Evolutionary conservation across 352 stramenopile species (phyloP).

Genomic region (Phytopythium mirpurense): DNA sequence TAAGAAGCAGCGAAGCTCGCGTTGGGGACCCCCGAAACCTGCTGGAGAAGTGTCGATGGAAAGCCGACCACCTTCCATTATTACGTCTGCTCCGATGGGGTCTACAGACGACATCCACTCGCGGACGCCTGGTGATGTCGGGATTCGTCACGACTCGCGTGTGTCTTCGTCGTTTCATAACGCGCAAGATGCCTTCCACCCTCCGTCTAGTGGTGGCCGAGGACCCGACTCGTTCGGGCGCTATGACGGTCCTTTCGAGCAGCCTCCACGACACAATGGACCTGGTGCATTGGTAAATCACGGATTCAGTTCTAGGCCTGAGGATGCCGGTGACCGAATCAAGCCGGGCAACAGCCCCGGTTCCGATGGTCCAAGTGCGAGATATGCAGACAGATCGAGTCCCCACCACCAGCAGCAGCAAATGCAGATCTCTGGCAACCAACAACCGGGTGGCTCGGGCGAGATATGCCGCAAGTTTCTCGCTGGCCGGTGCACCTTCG

Average conservation of each 20-base stretch:
- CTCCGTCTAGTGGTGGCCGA: background rate
- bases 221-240: background rate
- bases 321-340: background rate
- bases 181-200: background rate
- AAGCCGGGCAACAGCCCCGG: background rate
- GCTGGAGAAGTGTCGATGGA: slow-evolving; percentile 13
- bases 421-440: slow-evolving; percentile 14
- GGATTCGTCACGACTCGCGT: background rate
- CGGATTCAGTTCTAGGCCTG: slow-evolving; percentile 6
- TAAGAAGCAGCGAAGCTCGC: slow-evolving; percentile 66
- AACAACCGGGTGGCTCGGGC: slow-evolving; percentile 32
- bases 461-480: slow-evolving; percentile 79
- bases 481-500: slow-evolving; percentile 61
- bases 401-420: slow-evolving; percentile 6
- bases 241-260: background rate
- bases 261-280: slow-evolving; percentile 1
- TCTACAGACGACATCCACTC: background rate
- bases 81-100: slow-evolving; percentile 19
- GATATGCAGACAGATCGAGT: slow-evolving; percentile 21
- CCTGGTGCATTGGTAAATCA: background rate
- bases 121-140: background rate
- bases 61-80: slow-evolving; percentile 45
- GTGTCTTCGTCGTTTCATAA: slow-evolving; percentile 1
- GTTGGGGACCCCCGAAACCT: slow-evolving; percentile 59
- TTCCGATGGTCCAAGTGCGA: slow-evolving; percentile 8